A percentile compares a stretch with the other conserved stretches of the same genome.
These are phyloP conservation scores for Scedosporium aurantiacum DNA, from an alignment of 2,329 filamentous ascomycete genomes.

Conservation along the genomic window DNA sequence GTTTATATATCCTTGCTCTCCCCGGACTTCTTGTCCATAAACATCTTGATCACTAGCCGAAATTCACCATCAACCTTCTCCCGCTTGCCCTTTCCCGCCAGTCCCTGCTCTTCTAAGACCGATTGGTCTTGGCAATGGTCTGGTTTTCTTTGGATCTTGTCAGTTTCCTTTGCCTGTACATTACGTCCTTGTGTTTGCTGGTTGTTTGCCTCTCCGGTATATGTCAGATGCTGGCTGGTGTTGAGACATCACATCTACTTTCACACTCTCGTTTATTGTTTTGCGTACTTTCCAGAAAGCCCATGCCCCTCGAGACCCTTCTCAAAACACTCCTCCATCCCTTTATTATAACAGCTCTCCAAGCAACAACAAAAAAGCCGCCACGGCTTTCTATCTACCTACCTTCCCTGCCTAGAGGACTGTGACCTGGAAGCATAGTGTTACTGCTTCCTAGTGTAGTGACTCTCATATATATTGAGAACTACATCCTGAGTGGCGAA, in stretches of 20 bases:
- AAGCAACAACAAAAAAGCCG: neutral
- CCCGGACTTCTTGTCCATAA: slow-evolving; percentile 21
- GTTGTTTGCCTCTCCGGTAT: neutral
- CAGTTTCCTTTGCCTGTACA: slow-evolving; percentile 9
- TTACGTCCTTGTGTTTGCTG: slow-evolving; percentile 12
- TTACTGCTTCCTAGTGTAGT: neutral
- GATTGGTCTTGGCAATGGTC: slow-evolving; percentile 26
- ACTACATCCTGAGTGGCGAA: neutral
- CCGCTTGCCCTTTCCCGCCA: slow-evolving; percentile 16
- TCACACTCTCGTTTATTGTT: slow-evolving; percentile 11
- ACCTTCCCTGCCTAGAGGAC: neutral
- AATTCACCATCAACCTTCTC: neutral
- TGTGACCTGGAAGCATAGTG: neutral
- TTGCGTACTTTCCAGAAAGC: neutral
- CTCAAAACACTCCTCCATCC: neutral
- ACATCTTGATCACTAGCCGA: neutral
- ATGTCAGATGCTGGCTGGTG: neutral
- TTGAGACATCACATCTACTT: slow-evolving; percentile 15
- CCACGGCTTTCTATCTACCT: neutral
- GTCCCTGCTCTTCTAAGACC: slow-evolving; percentile 20
- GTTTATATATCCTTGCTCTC: slow-evolving; percentile 37
- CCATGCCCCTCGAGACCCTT: neutral
- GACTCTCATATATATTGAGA: neutral
- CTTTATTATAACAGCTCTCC: neutral
- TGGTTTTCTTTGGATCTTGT: slow-evolving; percentile 24